Percentiles rank a stretch among this genome's conserved stretches.
phyloP scores from a whole-genome alignment of 2,329 filamentous ascomycete species.

The Claviceps spartinae region DNA sequence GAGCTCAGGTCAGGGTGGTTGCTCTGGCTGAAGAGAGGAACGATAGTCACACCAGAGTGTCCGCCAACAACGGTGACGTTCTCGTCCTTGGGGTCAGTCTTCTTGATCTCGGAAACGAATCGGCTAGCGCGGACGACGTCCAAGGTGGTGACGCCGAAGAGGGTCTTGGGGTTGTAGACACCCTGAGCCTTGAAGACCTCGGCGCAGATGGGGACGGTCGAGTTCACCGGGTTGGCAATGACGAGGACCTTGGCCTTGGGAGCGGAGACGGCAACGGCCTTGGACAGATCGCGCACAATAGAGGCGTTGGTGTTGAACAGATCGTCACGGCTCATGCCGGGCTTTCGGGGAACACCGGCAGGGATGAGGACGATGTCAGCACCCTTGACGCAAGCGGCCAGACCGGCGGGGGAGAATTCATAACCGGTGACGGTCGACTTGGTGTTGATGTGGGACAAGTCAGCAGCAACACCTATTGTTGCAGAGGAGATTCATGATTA shows the following conservation, averaged over 20 bases:
- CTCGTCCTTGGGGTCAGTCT: conserved; percentile 80
- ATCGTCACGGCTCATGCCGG: conserved; percentile 99
- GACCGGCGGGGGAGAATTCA: conserved; percentile 61
- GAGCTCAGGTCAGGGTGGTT: conserved; percentile 72
- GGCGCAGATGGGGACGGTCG: conserved; percentile 91
- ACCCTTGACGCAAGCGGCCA: conserved; percentile 68
- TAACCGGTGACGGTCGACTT: conserved; percentile 90
- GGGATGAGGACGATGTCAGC: conserved; percentile 94
- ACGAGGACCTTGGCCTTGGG: conserved; percentile 92
- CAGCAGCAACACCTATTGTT: conserved; percentile 84
- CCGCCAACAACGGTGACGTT: conserved; percentile 93
- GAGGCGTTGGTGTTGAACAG: conserved; percentile 99
- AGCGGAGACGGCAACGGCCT: conserved; percentile 76
- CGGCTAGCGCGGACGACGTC: conserved; percentile 95
- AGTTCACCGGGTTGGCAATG: conserved; percentile 99
- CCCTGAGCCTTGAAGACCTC: conserved; percentile 92
- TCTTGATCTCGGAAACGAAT: conserved; percentile 93
- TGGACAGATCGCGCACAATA: conserved; percentile 96
- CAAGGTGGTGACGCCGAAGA: conserved; percentile 98
- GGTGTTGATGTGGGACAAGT: conserved; percentile 98
- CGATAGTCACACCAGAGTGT: conserved; percentile 96
- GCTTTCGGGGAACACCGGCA: conserved; percentile 96
- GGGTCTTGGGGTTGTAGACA: conserved; percentile 98
- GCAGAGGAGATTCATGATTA: background rate
- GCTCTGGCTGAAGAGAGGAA: conserved; percentile 92